Base-by-base conservation (phyloP, 176 grass and related monocot species). In the Rhynchospora pubera region DNA sequence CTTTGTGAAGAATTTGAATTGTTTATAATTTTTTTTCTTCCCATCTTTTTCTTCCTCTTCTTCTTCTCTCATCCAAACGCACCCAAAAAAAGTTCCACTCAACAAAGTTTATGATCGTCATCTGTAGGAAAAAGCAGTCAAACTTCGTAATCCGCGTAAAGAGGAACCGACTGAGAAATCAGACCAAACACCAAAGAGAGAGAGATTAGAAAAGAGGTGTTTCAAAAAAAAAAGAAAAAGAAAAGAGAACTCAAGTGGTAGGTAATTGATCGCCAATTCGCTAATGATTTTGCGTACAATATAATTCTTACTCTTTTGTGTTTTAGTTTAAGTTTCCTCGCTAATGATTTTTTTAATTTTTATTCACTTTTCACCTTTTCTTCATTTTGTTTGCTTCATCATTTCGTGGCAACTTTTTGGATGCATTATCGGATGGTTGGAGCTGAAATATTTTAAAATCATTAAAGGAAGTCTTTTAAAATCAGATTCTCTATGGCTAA, bases 221-320 rank as follows among this genome's bases (percentile, higher is more conserved):
- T 28, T 28, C 26, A 28, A 28, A 28, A 28, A 28, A 28, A 28
- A 28, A 28, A n/a, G n/a, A n/a, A 62, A 15, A 5, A 72, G 52
- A 56, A 39, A 70, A 58, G 47, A 14, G 22, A 77, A 53, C 83
- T 84, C 0, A 52, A 69, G 24, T 47, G 46, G 42, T 62, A 61
- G 32, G 57, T 47, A 44, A n/a, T 14, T 81, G 62, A 28, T 81
- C 39, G 26, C 44, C 47, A 39, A 39, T 39, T 39, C 34, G 26
- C 34, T 39, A 59, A 59, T 84, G 69, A 45, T 64, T 47, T 75
- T 77, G 57, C 83, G 65, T 84, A 77, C 48, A 75, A 73, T 69
- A 45, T 18, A 77, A 7, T 9, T 28, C 10, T 84, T 50, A 53
- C 66, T 73, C 30, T 84, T 22, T 74, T 7, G 4, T 50, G 19